Percentiles rank a stretch among this genome's conserved stretches.
Conservation (phyloP, 768 basidiomycete genomes). For the Tylopilus vinaceipallidus region DNA sequence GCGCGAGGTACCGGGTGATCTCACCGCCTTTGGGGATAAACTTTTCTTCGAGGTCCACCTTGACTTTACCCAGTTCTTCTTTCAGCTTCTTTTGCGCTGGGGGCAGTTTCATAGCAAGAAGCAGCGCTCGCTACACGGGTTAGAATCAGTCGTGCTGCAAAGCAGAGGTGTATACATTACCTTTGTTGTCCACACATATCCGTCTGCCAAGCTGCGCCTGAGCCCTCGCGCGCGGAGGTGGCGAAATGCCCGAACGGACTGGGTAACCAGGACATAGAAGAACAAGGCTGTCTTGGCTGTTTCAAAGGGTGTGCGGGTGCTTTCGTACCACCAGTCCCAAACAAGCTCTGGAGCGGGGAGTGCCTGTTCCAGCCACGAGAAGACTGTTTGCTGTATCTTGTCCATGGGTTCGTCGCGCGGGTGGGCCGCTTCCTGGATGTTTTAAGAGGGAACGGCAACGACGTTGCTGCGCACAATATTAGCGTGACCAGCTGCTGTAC, state of each 20-base stretch:
- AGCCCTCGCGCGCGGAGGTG: constrained; percentile 40
- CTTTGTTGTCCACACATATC: constrained; percentile 29
- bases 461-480: too few relatives aligned
- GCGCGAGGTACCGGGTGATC: constrained; percentile 61
- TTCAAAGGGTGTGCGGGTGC: constrained; percentile 24
- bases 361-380: constrained; percentile 9
- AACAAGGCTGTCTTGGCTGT: constrained; percentile 34
- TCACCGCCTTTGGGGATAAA: constrained; percentile 63
- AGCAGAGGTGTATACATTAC: constrained; percentile 1
- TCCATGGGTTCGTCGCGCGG: constrained; percentile 3
- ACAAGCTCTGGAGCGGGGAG: constrained; percentile 5
- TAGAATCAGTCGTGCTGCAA: not conserved
- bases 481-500: too few relatives aligned
- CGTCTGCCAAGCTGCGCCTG: constrained; percentile 22
- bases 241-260: constrained; percentile 28
- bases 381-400: not conserved
- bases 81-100: constrained; percentile 57
- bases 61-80: constrained; percentile 61
- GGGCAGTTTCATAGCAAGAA: constrained; percentile 61
- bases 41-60: constrained; percentile 60
- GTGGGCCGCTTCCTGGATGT: not conserved
- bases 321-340: constrained; percentile 13
- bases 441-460: too few relatives aligned
- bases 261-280: constrained; percentile 31
- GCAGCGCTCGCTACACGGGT: constrained; percentile 45